Percentiles rank a stretch among this genome's conserved stretches.
phyloP scores from a whole-genome alignment of 306 rosid species.

The Fragaria ananassa region DNA sequence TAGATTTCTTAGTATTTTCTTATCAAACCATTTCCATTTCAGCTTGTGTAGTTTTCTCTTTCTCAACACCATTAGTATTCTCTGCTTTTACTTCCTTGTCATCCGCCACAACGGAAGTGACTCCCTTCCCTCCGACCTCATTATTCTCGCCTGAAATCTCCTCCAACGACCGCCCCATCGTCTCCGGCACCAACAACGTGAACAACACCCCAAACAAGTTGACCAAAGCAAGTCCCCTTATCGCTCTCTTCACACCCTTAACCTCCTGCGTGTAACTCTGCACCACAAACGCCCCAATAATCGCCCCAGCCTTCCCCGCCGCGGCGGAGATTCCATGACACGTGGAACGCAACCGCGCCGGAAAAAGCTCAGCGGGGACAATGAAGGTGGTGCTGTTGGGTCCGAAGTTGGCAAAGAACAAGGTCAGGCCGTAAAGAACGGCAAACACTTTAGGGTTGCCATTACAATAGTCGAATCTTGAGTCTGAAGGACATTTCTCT shows the following conservation, averaged over 20 bases:
- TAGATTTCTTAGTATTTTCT: not conserved
- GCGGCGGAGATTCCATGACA: constrained; percentile 63
- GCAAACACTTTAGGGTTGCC: not conserved
- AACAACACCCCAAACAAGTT: constrained; percentile 16
- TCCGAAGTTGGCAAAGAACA: constrained; percentile 65
- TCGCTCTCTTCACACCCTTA: constrained; percentile 16
- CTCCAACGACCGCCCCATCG: constrained; percentile 14
- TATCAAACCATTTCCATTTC: constrained; percentile 15
- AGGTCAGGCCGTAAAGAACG: constrained; percentile 36
- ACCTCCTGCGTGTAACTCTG: constrained; percentile 29
- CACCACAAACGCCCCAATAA: constrained; percentile 46
- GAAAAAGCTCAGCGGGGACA: constrained; percentile 55
- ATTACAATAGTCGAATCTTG: not conserved
- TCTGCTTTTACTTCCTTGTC: constrained; percentile 16
- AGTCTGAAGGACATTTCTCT: not conserved
- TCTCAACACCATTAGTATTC: constrained; percentile 12
- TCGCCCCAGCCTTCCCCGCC: constrained; percentile 56
- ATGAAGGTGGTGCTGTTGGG: constrained; percentile 62
- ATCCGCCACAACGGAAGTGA: constrained; percentile 1
- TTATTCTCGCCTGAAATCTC: constrained; percentile 21
- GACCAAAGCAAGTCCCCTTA: constrained; percentile 14
- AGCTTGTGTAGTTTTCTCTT: constrained; percentile 23
- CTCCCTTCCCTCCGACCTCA: constrained; percentile 8
- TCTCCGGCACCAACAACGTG: constrained; percentile 19
- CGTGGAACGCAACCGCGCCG: constrained; percentile 48